Conservation (phyloP, 805 yeast species). For the Nakazawaea ishiwadae region DNA sequence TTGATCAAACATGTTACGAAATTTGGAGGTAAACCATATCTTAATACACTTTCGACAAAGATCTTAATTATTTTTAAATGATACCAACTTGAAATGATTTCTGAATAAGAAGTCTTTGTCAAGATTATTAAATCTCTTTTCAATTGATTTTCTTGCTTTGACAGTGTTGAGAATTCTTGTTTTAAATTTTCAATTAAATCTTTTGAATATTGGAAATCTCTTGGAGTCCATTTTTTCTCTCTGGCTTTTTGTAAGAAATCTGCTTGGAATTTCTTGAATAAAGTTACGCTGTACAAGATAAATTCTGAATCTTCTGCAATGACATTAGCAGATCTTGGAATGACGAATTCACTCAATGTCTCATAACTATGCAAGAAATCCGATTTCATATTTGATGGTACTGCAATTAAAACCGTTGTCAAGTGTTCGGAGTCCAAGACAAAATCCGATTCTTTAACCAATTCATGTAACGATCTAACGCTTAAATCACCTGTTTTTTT, state of each 20-base stretch:
- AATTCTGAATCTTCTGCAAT: slow-evolving; percentile 74
- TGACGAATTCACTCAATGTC: slow-evolving; percentile 71
- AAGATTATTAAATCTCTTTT: slow-evolving; percentile 77
- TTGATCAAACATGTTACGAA: slow-evolving; percentile 53
- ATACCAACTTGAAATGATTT: slow-evolving; percentile 80
- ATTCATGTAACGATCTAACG: slow-evolving; percentile 83
- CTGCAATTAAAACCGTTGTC: slow-evolving; percentile 81
- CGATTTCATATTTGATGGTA: slow-evolving; percentile 60
- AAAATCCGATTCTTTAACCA: slow-evolving; percentile 79
- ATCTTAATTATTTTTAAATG: slow-evolving; percentile 85
- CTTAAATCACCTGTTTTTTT: slow-evolving; percentile 92
- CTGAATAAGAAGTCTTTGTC: slow-evolving; percentile 85
- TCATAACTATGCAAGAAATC: slow-evolving; percentile 74
- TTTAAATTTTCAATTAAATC: slow-evolving; percentile 66
- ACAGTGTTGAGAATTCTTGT: slow-evolving; percentile 73
- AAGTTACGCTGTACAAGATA: slow-evolving; percentile 67
- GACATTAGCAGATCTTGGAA: slow-evolving; percentile 80
- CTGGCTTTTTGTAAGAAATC: slow-evolving; percentile 69
- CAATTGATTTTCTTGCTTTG: slow-evolving; percentile 66
- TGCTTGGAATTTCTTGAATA: slow-evolving; percentile 75
- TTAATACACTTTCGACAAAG: slow-evolving; percentile 87
- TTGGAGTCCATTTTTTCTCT: slow-evolving; percentile 85
- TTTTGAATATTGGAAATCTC: slow-evolving; percentile 87
- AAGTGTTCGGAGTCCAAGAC: slow-evolving; percentile 83
- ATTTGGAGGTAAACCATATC: slow-evolving; percentile 96